Conservation (phyloP, 2,329 filamentous ascomycete species). For the Aspergillus fijiensis region DNA sequence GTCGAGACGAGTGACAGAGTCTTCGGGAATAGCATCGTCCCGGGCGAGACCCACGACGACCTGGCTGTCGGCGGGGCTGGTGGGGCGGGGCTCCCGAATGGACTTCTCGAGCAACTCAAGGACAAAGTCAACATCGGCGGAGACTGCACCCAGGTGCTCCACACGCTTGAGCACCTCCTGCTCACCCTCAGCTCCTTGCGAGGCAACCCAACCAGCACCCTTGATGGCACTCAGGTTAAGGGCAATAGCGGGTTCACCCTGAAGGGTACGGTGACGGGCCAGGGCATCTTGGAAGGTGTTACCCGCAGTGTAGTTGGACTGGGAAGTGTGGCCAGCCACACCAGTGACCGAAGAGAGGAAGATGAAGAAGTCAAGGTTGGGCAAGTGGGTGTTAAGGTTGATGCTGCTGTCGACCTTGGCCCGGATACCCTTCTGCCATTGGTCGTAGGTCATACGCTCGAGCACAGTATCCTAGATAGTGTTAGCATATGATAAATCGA, state of each 20-base stretch:
- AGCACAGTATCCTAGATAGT: slow-evolving; percentile 33
- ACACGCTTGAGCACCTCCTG: too few species aligned
- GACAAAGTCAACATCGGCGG: too few species aligned
- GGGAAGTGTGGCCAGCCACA: slow-evolving; percentile 41
- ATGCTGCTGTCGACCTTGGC: slow-evolving; percentile 40
- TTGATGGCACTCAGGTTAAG: slow-evolving; percentile 20
- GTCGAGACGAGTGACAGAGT: too few species aligned
- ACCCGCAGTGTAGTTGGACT: slow-evolving; percentile 44
- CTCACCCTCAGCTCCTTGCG: neutral
- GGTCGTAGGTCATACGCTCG: slow-evolving; percentile 39
- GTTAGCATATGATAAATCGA: slow-evolving; percentile 25
- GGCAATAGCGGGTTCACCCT: slow-evolving; percentile 23
- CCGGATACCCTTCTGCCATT: slow-evolving; percentile 34
- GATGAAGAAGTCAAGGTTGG: slow-evolving; percentile 41
- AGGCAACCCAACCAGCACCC: slow-evolving; percentile 3
- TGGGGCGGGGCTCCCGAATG: too few species aligned
- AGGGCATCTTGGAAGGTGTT: slow-evolving; percentile 37
- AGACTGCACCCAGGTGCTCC: too few species aligned
- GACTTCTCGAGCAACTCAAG: too few species aligned
- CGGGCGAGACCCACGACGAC: too few species aligned
- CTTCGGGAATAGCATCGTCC: too few species aligned
- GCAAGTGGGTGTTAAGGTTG: slow-evolving; percentile 32
- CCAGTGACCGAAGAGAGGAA: slow-evolving; percentile 41
- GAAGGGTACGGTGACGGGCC: slow-evolving; percentile 23
- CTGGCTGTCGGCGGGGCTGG: too few species aligned